A percentile compares a stretch with the other conserved stretches of the same genome.
Conservation (phyloP, 441 rosid species). For the Erodium chrysanthum region DNA sequence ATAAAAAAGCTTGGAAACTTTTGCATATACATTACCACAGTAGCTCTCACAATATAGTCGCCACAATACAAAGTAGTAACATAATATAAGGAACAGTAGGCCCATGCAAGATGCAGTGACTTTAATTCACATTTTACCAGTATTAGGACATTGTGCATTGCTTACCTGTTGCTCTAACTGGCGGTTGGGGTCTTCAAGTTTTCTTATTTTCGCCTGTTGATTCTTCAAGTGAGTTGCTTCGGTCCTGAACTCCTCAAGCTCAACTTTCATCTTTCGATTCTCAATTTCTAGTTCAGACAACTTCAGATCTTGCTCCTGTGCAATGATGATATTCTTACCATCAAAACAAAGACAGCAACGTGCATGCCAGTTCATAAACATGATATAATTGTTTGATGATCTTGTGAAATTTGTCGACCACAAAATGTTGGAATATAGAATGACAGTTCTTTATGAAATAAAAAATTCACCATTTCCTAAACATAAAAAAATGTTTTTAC, state of each 20-base stretch:
- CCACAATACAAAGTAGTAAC: neutral
- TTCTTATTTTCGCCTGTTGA: conserved; percentile 97
- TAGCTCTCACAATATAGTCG: neutral
- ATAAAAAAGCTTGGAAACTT: neutral
- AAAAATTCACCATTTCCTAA: neutral
- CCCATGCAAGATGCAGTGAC: conserved; percentile 3
- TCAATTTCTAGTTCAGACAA: conserved; percentile 82
- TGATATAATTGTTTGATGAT: neutral
- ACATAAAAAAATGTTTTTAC: neutral
- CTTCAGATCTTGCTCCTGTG: conserved; percentile 85
- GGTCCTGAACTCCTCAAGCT: conserved; percentile 88
- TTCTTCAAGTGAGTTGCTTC: conserved; percentile 95
- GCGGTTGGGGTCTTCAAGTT: conserved; percentile 91
- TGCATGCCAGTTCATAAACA: neutral
- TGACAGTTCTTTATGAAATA: neutral
- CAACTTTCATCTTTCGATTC: conserved; percentile 92
- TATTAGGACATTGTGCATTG: conserved; percentile 9
- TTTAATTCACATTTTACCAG: conserved; percentile 10
- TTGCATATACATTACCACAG: neutral
- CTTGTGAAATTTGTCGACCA: neutral
- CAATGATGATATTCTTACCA: conserved; percentile 17
- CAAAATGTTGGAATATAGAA: neutral
- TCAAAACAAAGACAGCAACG: conserved; percentile 6
- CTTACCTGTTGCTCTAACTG: conserved; percentile 95
- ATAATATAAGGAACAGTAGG: neutral